Base-by-base conservation (phyloP, 164 flowering plant genomes). In the Euptelea pleiosperma region DNA sequence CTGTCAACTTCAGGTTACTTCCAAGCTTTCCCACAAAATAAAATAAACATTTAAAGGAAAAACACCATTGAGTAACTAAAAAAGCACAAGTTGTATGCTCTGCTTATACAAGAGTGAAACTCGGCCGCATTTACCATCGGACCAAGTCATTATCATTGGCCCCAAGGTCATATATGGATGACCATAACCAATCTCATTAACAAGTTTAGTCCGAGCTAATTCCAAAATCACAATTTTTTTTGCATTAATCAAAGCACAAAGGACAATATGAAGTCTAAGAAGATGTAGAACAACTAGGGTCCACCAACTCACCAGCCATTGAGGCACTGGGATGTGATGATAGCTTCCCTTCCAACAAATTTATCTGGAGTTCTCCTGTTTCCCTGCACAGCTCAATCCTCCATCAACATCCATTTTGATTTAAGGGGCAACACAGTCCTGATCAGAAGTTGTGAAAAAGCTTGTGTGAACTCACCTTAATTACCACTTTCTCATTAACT, bases 281-380 rank as follows among this genome's bases (percentile, higher is more conserved):
- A n/a, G n/a, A n/a, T n/a, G n/a, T n/a, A n/a, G n/a, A n/a, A n/a
- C n/a, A n/a, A n/a, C n/a, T n/a, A n/a, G n/a, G 19, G 14, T 44
- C 11, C 28, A 24, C 28, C 9, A 68, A 79, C 89, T 82, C 51
- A 91, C 98, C 98, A 92, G 75, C 96, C 98, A 80, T 92, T 92
- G 43, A 92, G 88, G 75, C 95, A 84, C 55, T 89, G 96, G 35
- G 96, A 85, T 50, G 96, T 87, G 40, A 89, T 85, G 64, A 92
- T 70, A 26, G 98, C 98, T 82, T 89, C 98, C 64, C 83, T 85
- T 52, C 98, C 98, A 42, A 92, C 95, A 78, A 89, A 85, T 63
- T 87, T 92, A 61, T 87, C 95, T 40, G 96, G 96, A 11, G 98
- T 92, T 69, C 98, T 82, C 72, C 87, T 72, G 60, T 92, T 92